These are phyloP conservation scores for Taphrina flavorubra DNA, from an alignment of 1,139 yeast genomes.

Conservation along the genomic window DNA sequence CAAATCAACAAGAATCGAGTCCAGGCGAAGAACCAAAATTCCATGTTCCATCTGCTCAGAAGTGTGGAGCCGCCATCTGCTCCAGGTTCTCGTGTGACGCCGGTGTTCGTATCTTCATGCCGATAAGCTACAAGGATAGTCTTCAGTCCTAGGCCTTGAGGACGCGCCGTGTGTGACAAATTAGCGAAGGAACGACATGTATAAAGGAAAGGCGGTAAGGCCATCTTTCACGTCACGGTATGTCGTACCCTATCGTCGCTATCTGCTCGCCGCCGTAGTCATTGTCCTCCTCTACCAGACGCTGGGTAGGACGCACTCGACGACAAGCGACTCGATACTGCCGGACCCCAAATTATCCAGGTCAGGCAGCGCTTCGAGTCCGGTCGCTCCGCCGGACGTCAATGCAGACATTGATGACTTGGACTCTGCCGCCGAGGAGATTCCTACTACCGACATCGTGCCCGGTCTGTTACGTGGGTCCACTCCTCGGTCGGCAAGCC, in stretches of 20 bases:
- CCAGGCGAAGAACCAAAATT: too few species aligned
- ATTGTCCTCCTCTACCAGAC: constrained; percentile 3
- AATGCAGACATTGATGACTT: not conserved
- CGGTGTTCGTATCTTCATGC: too few species aligned
- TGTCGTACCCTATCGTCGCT: constrained; percentile 9
- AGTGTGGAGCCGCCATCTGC: not conserved
- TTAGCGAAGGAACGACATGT: not conserved
- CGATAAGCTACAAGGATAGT: too few species aligned
- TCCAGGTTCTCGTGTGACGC: too few species aligned
- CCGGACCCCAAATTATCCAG: not conserved
- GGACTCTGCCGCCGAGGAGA: not conserved
- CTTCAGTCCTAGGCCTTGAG: too few species aligned
- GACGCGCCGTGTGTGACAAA: too few species aligned
- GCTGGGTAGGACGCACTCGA: not conserved
- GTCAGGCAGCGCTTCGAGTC: not conserved
- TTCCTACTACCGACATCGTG: not conserved
- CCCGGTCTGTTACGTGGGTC: constrained; percentile 13
- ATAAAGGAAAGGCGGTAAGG: constrained; percentile 1
- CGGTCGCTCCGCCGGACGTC: not conserved
- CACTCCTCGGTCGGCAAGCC: not conserved
- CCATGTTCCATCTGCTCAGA: not conserved
- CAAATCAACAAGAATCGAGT: too few species aligned
- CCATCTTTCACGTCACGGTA: not conserved
- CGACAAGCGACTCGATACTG: not conserved
- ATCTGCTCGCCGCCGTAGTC: constrained; percentile 1